Base-by-base conservation (phyloP, 768 basidiomycete species). In the Suillus hirtellus region DNA sequence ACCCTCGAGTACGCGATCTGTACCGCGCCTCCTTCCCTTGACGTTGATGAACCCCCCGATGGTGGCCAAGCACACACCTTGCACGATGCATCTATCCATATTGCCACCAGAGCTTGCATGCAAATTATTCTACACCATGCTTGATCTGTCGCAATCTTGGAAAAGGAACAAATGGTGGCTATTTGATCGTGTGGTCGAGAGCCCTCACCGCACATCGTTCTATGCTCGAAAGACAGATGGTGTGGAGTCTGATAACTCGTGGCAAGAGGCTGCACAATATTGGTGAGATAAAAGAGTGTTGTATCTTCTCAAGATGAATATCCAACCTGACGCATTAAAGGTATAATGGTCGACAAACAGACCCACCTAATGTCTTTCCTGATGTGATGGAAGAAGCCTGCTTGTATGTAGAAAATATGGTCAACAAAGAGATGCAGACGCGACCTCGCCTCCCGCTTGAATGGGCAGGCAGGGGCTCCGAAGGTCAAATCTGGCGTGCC, bases 131-230 rank as follows among this genome's bases (percentile, higher is more conserved):
- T 87, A 93, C 66, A 81, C 80, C 0, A 88, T 94, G 89, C 64
- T 89, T 15, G 80, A 86, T 55, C 76, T 80, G 17, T 86, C 91
- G 21, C 79, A 75, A 46, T 68, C 74, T 9, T 94, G 92, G 92
- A 77, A 82, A 65, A 79, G 85, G 58, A 92, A 90, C 65, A 90
- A 87, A 68, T 94, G 92, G 93, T 93, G 88, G 88, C 80, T 94
- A 21, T 89, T 91, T 73, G 91, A 94, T 69, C 81, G 87, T 24
- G 65, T 93, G 15, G 93, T 93, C 2, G 90, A 93, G 75, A 92
- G 90, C 67, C 91, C 92, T 4, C 92, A 94, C 75, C 80, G 85
- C n/a, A 90, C 92, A 1, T 84, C 89, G 1, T 92, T 93, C 74
- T 94, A 84, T 75, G 85, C 84, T 5, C 76, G 91, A 56, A 80